Evolutionary conservation across 1,284 basidiomycete species (phyloP).

Genomic region (Spongispora temasekensis): DNA sequence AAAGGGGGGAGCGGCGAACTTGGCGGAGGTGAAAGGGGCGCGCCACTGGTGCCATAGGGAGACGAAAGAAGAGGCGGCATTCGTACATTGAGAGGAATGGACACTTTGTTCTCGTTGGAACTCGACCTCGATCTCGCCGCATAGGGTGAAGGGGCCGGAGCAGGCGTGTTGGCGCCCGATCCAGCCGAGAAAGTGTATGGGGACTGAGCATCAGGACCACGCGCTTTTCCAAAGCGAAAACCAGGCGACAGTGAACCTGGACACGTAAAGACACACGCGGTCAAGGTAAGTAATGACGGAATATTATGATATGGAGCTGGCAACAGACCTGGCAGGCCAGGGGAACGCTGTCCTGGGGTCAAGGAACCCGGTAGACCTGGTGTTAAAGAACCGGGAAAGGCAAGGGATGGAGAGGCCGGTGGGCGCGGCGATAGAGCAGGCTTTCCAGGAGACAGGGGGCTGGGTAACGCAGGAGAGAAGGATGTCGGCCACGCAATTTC

Average conservation of each 20-base stretch:
- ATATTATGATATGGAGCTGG: slow-evolving; percentile 10
- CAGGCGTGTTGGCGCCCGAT: neutral
- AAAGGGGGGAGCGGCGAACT: slow-evolving; percentile 29
- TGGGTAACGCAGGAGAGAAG: slow-evolving; percentile 21
- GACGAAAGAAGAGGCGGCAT: slow-evolving; percentile 7
- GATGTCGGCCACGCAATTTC: slow-evolving; percentile 7
- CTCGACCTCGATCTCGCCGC: too few relatives aligned
- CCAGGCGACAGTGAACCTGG: slow-evolving; percentile 29
- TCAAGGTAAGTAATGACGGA: slow-evolving; percentile 3
- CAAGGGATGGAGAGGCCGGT: slow-evolving; percentile 3
- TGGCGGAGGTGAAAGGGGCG: slow-evolving; percentile 31
- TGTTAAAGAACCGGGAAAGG: slow-evolving; percentile 19
- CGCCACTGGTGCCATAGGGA: neutral
- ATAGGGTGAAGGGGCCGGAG: slow-evolving; percentile 7
- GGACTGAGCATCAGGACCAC: neutral
- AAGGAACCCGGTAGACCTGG: slow-evolving; percentile 22
- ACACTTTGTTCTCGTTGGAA: neutral
- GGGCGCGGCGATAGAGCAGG: slow-evolving; percentile 1
- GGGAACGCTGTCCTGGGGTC: slow-evolving; percentile 24
- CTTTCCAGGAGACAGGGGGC: slow-evolving; percentile 16
- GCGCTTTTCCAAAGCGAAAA: slow-evolving; percentile 13
- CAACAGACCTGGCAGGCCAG: slow-evolving; percentile 25
- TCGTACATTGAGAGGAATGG: neutral
- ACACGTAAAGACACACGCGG: slow-evolving; percentile 1
- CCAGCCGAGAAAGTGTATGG: neutral